Percentiles rank a stretch among this genome's conserved stretches.
Evolutionary conservation across 2,329 filamentous ascomycete genomes (phyloP).

Genomic region (Didymella pomorum): DNA sequence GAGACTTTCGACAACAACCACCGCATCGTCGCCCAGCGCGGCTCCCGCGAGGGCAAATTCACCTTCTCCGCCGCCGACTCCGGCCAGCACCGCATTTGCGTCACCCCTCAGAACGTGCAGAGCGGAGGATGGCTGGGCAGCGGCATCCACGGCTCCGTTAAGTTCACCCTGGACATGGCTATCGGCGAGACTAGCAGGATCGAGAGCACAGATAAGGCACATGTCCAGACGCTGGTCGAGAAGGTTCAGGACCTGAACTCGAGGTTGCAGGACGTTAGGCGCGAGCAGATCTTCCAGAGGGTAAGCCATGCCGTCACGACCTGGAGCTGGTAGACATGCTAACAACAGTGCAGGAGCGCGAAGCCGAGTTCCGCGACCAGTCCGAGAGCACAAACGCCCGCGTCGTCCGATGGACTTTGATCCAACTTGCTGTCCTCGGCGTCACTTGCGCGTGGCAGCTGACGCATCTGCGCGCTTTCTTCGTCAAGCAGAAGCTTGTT

Average conservation of each 20-base stretch:
- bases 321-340: conserved; percentile 15
- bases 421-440: conserved; percentile 85
- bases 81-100: conserved; percentile 96
- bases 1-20: conserved; percentile 98
- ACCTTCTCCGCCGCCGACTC: conserved; percentile 94
- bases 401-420: conserved; percentile 91
- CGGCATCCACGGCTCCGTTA: conserved; percentile 76
- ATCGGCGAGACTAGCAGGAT: conserved; percentile 95
- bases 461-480: conserved; percentile 93
- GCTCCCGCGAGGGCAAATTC: conserved; percentile 79
- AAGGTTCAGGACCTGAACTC: conserved; percentile 90
- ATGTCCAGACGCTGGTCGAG: conserved; percentile 87
- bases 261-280: conserved; percentile 83
- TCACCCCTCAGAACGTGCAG: conserved; percentile 80
- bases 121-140: conserved; percentile 76
- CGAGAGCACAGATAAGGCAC: conserved; percentile 90
- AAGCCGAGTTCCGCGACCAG: conserved; percentile 97
- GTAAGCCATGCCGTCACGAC: conserved; percentile 57
- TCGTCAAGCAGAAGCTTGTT: conserved; percentile 99
- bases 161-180: conserved; percentile 85
- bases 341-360: conserved; percentile 74
- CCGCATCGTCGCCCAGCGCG: conserved; percentile 89
- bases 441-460: conserved; percentile 96
- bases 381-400: conserved; percentile 91
- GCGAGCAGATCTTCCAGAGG: conserved; percentile 96